Base-by-base conservation (phyloP, 2,329 filamentous ascomycete species). In the Elsinoe necatrix region DNA sequence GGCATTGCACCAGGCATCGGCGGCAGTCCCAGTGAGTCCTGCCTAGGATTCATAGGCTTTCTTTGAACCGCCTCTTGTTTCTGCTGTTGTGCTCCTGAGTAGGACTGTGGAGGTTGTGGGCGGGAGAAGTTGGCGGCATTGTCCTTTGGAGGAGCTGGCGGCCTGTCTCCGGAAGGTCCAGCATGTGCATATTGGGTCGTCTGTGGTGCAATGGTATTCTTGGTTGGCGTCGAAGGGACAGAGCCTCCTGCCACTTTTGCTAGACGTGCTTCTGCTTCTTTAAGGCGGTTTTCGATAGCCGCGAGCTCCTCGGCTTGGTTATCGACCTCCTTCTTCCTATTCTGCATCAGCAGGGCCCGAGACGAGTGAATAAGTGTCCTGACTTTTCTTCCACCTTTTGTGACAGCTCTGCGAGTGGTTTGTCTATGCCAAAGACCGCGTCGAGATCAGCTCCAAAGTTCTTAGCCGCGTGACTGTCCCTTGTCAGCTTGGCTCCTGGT, bases 361-460 rank as follows among this genome's bases (percentile, higher is more conserved):
- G 16, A 4, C 5, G 3, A 35, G 12, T 18, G 27, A 14, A 4
- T 7, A 8, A 6, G 14, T 16, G 6, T 45, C 8, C 84, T 67
- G 76, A 96, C 91, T 91, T 92, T 71, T 89, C 81, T 68, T 89
- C 81, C 59, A 95, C 82, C 63, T 86, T 82, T 69, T 85, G 79
- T 66, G 87, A 82, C 34, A 95, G 79, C 60, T 86, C 80, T 66
- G 85, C 82, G 58, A 93, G 55, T 7, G 85, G 85, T 71, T 84
- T 86, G 64, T 93, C 88, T 67, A 96, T 84, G 67, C 87, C 86
- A 76, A 96, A 96, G 64, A 95, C 86, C 69, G 89, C 86, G 76
- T 92, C 87, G 60, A 96, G 78, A 69, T 92, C 88, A 43, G 83
- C 78, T 59, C 89, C 92, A 74, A 96, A 95, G 68, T 86, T 89